A percentile compares a stretch with the other conserved stretches of the same genome.
phyloP scores from a whole-genome alignment of 1,284 basidiomycete species.

The Pseudozyma thailandica region DNA sequence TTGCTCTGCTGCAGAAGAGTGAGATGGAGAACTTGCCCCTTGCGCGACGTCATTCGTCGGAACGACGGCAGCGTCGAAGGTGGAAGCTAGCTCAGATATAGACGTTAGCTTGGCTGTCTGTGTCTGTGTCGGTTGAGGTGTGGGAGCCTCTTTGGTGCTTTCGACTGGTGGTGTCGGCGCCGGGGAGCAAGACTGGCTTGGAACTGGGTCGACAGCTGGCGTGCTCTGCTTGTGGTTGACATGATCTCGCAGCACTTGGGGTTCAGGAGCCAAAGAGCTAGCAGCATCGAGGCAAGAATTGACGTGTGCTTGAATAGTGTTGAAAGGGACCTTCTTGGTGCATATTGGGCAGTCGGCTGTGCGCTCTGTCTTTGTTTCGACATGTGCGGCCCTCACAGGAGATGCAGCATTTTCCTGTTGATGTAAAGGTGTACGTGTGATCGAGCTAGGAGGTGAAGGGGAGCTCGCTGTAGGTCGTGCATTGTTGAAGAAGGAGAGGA shows the following conservation, averaged over 20 bases:
- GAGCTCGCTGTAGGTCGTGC: constrained; percentile 11
- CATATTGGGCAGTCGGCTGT: constrained; percentile 48
- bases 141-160: neutral
- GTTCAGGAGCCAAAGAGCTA: constrained; percentile 7
- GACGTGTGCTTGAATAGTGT: constrained; percentile 48
- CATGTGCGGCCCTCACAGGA: neutral
- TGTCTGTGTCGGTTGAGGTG: neutral
- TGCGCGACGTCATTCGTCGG: constrained; percentile 2
- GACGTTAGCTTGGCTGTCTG: constrained; percentile 31
- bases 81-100: constrained; percentile 34
- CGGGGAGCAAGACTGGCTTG: constrained; percentile 21
- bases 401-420: neutral
- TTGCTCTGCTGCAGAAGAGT: neutral
- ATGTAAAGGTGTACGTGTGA: constrained; percentile 6
- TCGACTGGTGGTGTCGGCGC: neutral
- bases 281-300: constrained; percentile 46
- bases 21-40: neutral
- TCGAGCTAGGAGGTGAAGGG: constrained; percentile 1
- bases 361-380: constrained; percentile 8
- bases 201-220: neutral
- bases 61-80: constrained; percentile 16
- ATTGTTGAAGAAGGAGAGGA: constrained; percentile 41
- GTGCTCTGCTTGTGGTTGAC: constrained; percentile 11
- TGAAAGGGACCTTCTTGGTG: constrained; percentile 28
- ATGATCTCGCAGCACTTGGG: constrained; percentile 18